Conservation (phyloP, 2,329 filamentous ascomycete genomes). For the Claviceps fusiformis region DNA sequence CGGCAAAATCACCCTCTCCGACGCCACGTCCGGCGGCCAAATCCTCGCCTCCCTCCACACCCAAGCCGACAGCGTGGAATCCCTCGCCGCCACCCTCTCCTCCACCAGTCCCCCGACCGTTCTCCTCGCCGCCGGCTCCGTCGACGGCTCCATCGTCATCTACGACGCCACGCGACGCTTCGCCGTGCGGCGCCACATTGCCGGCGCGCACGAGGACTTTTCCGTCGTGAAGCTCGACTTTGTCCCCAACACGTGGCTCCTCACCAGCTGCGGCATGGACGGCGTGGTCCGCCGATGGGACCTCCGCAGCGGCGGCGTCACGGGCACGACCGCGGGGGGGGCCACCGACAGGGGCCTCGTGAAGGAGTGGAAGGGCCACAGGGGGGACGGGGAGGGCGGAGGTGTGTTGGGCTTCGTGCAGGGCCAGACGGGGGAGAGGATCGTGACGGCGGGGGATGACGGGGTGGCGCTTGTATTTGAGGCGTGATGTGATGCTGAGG, state of each 20-base stretch:
- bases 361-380: slow-evolving; percentile 83
- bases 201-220: slow-evolving; percentile 72
- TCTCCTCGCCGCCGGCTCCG: slow-evolving; percentile 51
- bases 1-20: slow-evolving; percentile 19
- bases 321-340: slow-evolving; percentile 15
- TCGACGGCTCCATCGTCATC: slow-evolving; percentile 66
- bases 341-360: slow-evolving; percentile 50
- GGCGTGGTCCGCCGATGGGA: slow-evolving; percentile 88
- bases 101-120: slow-evolving; percentile 32
- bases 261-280: slow-evolving; percentile 86
- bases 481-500: slow-evolving; percentile 25
- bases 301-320: slow-evolving; percentile 32
- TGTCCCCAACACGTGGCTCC: slow-evolving; percentile 50
- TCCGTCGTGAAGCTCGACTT: slow-evolving; percentile 92
- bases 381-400: slow-evolving; percentile 71
- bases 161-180: slow-evolving; percentile 82
- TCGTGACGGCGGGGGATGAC: slow-evolving; percentile 90
- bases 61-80: slow-evolving; percentile 65
- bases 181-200: slow-evolving; percentile 69
- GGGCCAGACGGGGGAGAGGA: slow-evolving; percentile 53
- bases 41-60: slow-evolving; percentile 76
- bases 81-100: slow-evolving; percentile 44
- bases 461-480: slow-evolving; percentile 55
- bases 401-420: slow-evolving; percentile 89
- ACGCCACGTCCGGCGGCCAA: slow-evolving; percentile 30